Percentiles rank a stretch among this genome's conserved stretches.
phyloP scores from a whole-genome alignment of 352 stramenopile genomes.

The Globisporangium ultimum region DNA sequence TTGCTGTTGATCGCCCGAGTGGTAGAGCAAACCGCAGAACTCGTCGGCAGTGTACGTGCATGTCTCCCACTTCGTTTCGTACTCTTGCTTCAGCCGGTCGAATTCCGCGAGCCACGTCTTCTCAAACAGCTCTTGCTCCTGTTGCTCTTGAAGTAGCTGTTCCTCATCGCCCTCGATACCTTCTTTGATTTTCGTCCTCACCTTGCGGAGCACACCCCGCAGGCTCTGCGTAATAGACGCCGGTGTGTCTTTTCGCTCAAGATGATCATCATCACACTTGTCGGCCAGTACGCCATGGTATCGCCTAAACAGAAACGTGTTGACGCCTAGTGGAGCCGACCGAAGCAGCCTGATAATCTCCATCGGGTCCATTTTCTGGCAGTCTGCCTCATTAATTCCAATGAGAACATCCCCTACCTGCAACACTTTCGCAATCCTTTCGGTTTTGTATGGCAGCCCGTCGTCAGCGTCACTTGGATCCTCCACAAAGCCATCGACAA shows the following conservation, averaged over 20 bases:
- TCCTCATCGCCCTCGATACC: constrained; percentile 47
- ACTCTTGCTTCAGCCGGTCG: constrained; percentile 35
- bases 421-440: constrained; percentile 12
- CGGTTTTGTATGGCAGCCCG: background rate
- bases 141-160: constrained; percentile 28
- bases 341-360: constrained; percentile 31
- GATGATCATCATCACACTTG: background rate
- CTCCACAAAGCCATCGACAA: constrained; percentile 40
- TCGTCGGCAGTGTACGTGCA: constrained; percentile 66
- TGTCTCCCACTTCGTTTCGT: constrained; percentile 55
- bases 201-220: constrained; percentile 47
- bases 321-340: constrained; percentile 20
- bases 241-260: background rate
- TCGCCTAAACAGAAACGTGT: constrained; percentile 30
- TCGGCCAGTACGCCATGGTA: background rate
- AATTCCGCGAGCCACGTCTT: constrained; percentile 60
- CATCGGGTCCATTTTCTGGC: constrained; percentile 18
- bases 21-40: constrained; percentile 63
- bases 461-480: background rate
- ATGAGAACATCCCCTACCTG: constrained; percentile 34
- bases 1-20: constrained; percentile 44
- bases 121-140: constrained; percentile 49
- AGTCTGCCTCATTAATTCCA: constrained; percentile 27
- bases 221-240: constrained; percentile 32
- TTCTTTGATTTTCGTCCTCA: constrained; percentile 54